Conservation (phyloP, 2,329 filamentous ascomycete genomes). For the Pseudomassariella vexata region DNA sequence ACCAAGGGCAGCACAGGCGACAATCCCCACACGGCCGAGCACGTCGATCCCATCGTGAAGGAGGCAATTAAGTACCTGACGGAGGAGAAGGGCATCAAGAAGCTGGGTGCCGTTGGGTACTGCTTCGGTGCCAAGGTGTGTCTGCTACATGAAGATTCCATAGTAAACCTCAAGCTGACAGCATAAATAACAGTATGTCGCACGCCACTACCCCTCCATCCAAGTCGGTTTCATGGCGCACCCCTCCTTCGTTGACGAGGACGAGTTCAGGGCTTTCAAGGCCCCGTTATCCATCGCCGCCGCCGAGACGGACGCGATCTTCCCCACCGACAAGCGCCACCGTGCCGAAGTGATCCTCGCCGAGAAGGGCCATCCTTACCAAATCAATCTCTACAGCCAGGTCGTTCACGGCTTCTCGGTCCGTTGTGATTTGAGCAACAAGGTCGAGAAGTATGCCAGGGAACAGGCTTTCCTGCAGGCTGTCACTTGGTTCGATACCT, state of each 20-base stretch:
- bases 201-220: slow-evolving; percentile 61
- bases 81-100: slow-evolving; percentile 47
- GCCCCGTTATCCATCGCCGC: slow-evolving; percentile 64
- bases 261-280: slow-evolving; percentile 60
- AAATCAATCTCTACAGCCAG: slow-evolving; percentile 70
- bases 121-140: slow-evolving; percentile 69
- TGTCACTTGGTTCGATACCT: slow-evolving; percentile 64
- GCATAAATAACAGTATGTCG: slow-evolving; percentile 58
- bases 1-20: slow-evolving; percentile 38
- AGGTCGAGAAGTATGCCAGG: slow-evolving; percentile 62
- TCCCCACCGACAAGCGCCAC: slow-evolving; percentile 58
- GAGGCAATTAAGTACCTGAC: slow-evolving; percentile 52
- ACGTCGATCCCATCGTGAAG: slow-evolving; percentile 42
- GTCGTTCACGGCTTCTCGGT: slow-evolving; percentile 73
- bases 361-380: slow-evolving; percentile 56
- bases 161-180: slow-evolving; percentile 1
- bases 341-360: slow-evolving; percentile 58
- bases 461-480: slow-evolving; percentile 78
- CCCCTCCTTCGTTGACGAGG: slow-evolving; percentile 66
- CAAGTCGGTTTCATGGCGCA: slow-evolving; percentile 70
- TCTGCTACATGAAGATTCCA: background rate
- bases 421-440: slow-evolving; percentile 55
- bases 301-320: slow-evolving; percentile 59
- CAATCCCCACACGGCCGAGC: slow-evolving; percentile 40
- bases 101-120: slow-evolving; percentile 63